Conservation (phyloP, 2,329 filamentous ascomycete species). For the Fusarium agapanthi region DNA sequence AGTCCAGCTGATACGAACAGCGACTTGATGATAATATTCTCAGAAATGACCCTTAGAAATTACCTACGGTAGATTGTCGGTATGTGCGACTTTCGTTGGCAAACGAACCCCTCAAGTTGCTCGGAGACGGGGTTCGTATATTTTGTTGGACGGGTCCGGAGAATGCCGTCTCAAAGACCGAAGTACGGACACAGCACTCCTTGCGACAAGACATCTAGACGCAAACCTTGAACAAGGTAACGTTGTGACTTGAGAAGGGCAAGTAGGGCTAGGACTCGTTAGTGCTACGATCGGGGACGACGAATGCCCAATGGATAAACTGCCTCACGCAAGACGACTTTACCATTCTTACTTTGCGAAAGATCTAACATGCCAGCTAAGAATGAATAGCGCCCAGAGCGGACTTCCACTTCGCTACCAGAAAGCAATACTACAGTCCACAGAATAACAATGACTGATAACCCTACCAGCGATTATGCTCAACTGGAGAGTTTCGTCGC, state of each 20-base stretch:
- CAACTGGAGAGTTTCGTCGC: rapidly evolving
- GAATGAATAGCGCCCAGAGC: background rate
- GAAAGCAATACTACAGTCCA: background rate
- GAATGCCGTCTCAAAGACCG: background rate
- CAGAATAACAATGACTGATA: background rate
- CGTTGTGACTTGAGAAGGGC: background rate
- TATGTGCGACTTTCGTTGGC: background rate
- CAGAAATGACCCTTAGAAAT: no score
- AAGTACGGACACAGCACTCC: background rate
- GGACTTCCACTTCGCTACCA: background rate
- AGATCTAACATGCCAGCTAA: background rate
- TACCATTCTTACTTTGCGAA: no score
- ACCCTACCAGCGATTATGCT: rapidly evolving
- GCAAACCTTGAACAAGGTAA: background rate
- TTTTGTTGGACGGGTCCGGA: background rate
- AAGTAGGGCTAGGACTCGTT: background rate
- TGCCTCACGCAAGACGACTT: background rate
- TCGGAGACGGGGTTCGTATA: background rate
- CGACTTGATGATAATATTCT: background rate
- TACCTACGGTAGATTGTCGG: no score
- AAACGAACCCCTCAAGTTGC: background rate
- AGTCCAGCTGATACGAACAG: background rate
- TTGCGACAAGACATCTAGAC: no score
- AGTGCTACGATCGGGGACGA: no score
- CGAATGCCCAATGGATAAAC: background rate